phyloP scores from a whole-genome alignment of 2,329 filamentous ascomycete genomes.

The Graphium sp. region DNA sequence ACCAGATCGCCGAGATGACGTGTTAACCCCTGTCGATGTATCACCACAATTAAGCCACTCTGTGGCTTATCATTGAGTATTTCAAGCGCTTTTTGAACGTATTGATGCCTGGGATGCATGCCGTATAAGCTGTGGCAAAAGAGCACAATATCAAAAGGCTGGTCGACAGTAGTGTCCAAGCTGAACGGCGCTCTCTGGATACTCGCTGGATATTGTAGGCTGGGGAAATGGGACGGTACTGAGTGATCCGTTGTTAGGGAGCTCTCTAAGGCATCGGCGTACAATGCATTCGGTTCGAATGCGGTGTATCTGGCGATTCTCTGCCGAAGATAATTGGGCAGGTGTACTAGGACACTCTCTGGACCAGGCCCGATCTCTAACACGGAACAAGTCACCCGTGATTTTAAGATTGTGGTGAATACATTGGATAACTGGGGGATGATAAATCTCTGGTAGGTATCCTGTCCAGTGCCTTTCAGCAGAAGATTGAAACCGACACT shows the following conservation, averaged over 20 bases:
- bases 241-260: constrained; percentile 16
- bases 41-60: constrained; percentile 30
- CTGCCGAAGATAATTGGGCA: constrained; percentile 22
- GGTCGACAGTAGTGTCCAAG: constrained; percentile 11
- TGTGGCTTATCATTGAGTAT: constrained; percentile 23
- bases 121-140: constrained; percentile 51
- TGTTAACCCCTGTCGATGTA: constrained; percentile 31
- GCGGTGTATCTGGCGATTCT: constrained; percentile 33
- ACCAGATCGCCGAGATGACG: constrained; percentile 29
- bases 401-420: constrained; percentile 21
- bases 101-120: constrained; percentile 28
- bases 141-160: constrained; percentile 35
- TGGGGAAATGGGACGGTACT: constrained; percentile 18
- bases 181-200: constrained; percentile 22
- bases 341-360: constrained; percentile 29
- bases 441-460: constrained; percentile 31
- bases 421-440: constrained; percentile 27
- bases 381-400: constrained; percentile 25
- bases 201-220: constrained; percentile 17
- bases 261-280: constrained; percentile 23
- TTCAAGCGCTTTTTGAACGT: constrained; percentile 26
- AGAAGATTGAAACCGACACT: constrained; percentile 27
- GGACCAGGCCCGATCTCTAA: constrained; percentile 45
- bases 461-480: constrained; percentile 14
- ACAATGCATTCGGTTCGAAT: constrained; percentile 32